Evolutionary conservation across 2,329 filamentous ascomycete species (phyloP).

Genomic region (Trichoderma arundinaceum): DNA sequence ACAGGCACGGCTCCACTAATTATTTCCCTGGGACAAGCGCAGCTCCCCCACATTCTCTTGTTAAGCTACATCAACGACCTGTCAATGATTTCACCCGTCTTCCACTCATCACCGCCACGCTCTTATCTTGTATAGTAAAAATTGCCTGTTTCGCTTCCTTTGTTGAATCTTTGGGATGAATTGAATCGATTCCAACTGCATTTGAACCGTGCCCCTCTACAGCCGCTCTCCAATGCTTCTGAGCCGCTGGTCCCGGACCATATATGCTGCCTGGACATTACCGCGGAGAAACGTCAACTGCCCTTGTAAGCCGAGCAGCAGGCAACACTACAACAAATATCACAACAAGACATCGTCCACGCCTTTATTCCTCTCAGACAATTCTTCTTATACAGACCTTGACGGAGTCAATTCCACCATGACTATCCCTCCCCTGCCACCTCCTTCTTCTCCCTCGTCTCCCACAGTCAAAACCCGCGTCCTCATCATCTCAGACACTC

Average conservation of each 20-base stretch:
- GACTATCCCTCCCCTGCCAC: constrained; percentile 1
- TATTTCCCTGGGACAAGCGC: too few relatives aligned
- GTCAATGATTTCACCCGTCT: too few relatives aligned
- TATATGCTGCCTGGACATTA: constrained; percentile 1
- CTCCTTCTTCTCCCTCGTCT: neutral
- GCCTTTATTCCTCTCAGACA: neutral
- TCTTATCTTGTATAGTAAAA: too few relatives aligned
- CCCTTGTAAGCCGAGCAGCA: constrained; percentile 1
- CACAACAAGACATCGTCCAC: neutral
- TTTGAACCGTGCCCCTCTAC: too few relatives aligned
- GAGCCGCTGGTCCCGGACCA: neutral
- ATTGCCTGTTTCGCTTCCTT: too few relatives aligned
- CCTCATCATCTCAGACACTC: constrained; percentile 50
- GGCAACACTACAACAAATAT: neutral
- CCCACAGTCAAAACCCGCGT: constrained; percentile 45
- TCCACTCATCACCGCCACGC: too few relatives aligned
- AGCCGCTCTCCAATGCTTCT: neutral
- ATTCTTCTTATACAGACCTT: neutral
- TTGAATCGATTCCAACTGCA: too few relatives aligned
- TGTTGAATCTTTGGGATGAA: too few relatives aligned
- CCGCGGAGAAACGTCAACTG: constrained; percentile 12
- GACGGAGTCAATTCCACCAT: neutral
- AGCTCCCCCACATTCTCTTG: too few relatives aligned
- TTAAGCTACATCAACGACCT: too few relatives aligned
- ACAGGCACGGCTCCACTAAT: too few relatives aligned